These are phyloP conservation scores for Eudorina sp. DNA, from an alignment of 139 green algal species.

Conservation along the genomic window DNA sequence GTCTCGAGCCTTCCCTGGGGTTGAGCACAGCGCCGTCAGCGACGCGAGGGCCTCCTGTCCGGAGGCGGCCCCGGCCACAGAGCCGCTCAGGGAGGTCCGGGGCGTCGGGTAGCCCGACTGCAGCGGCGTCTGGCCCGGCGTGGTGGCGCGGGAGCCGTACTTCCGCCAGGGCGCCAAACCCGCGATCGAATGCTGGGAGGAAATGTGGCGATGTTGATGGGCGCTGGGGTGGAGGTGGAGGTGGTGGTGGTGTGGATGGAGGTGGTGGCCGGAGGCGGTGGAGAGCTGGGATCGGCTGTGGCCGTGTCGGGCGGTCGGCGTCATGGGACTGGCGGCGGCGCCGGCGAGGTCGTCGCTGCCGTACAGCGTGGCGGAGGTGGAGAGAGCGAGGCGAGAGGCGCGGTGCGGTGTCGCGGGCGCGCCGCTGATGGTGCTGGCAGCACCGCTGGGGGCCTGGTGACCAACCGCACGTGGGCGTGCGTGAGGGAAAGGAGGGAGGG, in stretches of 20 bases:
- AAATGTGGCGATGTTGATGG: neutral
- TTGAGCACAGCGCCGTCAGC: no score
- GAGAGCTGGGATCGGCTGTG: neutral
- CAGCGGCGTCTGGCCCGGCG: no score
- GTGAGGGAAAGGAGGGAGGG: neutral
- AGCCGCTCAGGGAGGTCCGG: constrained; percentile 6
- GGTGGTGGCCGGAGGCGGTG: no score
- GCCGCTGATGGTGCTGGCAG: no score
- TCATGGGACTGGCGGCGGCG: no score
- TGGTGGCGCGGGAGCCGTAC: neutral
- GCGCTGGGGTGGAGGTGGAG: neutral
- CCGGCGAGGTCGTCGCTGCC: no score
- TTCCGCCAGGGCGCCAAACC: neutral
- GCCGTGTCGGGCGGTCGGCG: neutral
- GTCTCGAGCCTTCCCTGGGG: no score
- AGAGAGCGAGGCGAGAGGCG: no score
- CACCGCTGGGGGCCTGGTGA: no score
- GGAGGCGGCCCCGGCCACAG: neutral
- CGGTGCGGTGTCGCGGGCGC: no score
- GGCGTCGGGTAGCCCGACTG: neutral
- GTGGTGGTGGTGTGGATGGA: neutral
- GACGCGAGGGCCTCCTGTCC: no score
- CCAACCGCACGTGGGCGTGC: neutral
- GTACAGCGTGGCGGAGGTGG: no score
- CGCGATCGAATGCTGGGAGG: neutral